phyloP scores from a whole-genome alignment of 140 eudicot genomes.

The Stevia rebaudiana region DNA sequence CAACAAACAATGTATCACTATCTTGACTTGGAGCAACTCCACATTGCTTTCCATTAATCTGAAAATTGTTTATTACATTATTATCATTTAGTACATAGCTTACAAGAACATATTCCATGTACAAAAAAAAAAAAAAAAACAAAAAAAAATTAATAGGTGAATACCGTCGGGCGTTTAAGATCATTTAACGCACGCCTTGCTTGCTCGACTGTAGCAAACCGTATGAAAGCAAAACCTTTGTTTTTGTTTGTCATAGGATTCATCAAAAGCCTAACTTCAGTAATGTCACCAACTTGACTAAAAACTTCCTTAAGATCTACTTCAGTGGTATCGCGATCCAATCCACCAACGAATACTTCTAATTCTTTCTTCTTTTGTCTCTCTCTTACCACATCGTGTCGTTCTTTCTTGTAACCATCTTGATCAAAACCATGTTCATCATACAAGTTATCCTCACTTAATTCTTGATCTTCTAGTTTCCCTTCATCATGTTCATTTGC shows the following conservation, averaged over 20 bases:
- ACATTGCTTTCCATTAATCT: slow-evolving; percentile 61
- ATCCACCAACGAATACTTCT: slow-evolving; percentile 56
- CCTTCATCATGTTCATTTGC: slow-evolving; percentile 26
- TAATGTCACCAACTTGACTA: slow-evolving; percentile 43
- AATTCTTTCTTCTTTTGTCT: slow-evolving; percentile 44
- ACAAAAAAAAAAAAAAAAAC: not conserved
- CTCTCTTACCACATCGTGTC: slow-evolving; percentile 47
- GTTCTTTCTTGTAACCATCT: slow-evolving; percentile 34
- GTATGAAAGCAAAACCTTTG: slow-evolving; percentile 51
- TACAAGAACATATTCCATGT: not conserved
- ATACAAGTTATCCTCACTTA: slow-evolving; percentile 25
- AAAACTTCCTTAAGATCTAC: slow-evolving; percentile 46
- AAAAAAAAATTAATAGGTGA: slow-evolving; percentile 1
- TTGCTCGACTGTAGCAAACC: slow-evolving; percentile 48
- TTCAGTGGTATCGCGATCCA: slow-evolving; percentile 50
- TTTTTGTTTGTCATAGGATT: slow-evolving; percentile 50
- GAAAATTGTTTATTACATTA: not conserved
- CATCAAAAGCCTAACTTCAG: slow-evolving; percentile 52
- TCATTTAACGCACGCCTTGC: slow-evolving; percentile 44
- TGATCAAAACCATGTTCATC: slow-evolving; percentile 37
- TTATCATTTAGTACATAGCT: not conserved
- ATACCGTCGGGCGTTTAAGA: slow-evolving; percentile 48
- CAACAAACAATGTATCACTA: slow-evolving; percentile 51
- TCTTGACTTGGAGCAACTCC: slow-evolving; percentile 64
- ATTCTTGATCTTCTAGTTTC: slow-evolving; percentile 25